phyloP scores from a whole-genome alignment of 176 grass and related monocot genomes.

The Aegilops longissima region DNA sequence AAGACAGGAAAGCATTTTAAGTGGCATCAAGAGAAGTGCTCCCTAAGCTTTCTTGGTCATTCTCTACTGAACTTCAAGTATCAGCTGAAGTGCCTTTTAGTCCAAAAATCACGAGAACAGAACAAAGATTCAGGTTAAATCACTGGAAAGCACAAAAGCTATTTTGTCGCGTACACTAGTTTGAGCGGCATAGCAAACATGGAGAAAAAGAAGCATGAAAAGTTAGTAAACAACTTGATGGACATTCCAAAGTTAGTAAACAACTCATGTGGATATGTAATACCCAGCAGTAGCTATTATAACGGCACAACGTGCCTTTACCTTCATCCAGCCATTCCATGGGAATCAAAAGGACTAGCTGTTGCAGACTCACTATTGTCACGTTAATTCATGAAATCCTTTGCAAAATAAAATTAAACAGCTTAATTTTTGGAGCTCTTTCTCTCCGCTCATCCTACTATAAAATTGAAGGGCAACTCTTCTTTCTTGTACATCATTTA shows the following conservation, averaged over 20 bases:
- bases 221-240: neutral
- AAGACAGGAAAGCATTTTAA: neutral
- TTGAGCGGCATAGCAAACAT: neutral
- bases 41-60: conserved; percentile 8
- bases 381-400: neutral
- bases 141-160: neutral
- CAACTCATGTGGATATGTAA: neutral
- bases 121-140: conserved; percentile 13
- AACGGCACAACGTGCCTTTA: neutral
- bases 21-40: conserved; percentile 1
- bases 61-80: neutral
- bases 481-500: neutral
- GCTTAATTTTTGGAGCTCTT: neutral
- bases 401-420: neutral
- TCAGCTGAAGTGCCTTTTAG: conserved; percentile 1
- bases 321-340: neutral
- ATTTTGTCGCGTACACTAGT: neutral
- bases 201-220: neutral
- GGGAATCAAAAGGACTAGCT: neutral
- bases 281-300: neutral
- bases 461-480: neutral
- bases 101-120: neutral
- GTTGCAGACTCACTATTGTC: neutral
- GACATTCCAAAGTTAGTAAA: neutral
- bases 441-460: neutral